Percentiles rank a stretch among this genome's conserved stretches.
Evolutionary conservation across 2,329 filamentous ascomycete genomes (phyloP).

Genomic region (Dendryphion nanum): DNA sequence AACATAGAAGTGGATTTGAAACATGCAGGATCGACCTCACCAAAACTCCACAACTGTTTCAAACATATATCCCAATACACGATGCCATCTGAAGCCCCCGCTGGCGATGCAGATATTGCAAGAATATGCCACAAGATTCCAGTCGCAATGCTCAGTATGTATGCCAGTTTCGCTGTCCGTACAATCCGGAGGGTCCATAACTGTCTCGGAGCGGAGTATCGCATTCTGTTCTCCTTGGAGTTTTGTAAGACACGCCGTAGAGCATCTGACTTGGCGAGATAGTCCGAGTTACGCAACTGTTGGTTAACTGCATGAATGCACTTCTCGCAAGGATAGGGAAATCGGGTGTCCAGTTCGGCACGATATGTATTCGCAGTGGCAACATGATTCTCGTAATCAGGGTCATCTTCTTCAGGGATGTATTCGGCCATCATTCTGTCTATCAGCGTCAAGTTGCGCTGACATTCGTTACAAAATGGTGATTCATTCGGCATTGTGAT

Average conservation of each 20-base stretch:
- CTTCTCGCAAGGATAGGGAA: conserved; percentile 81
- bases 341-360: conserved; percentile 71
- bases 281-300: conserved; percentile 68
- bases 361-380: conserved; percentile 69
- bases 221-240: conserved; percentile 27
- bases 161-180: conserved; percentile 45
- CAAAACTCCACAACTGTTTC: conserved; percentile 16
- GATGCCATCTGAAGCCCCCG: conserved; percentile 5
- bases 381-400: conserved; percentile 68
- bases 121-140: conserved; percentile 38
- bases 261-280: conserved; percentile 81
- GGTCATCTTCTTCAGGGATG: conserved; percentile 64
- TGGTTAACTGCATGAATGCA: conserved; percentile 75
- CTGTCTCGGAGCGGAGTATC: conserved; percentile 34
- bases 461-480: conserved; percentile 71
- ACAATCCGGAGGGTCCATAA: conserved; percentile 44
- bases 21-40: conserved; percentile 24
- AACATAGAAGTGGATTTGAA: conserved; percentile 20
- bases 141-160: conserved; percentile 39
- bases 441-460: conserved; percentile 85
- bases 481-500: conserved; percentile 16
- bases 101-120: conserved; percentile 18
- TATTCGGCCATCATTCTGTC: conserved; percentile 77
- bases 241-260: conserved; percentile 72
- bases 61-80: conserved; percentile 18